A percentile compares a stretch with the other conserved stretches of the same genome.
phyloP scores from a whole-genome alignment of 1,284 basidiomycete genomes.

The Amylostereum areolatum region DNA sequence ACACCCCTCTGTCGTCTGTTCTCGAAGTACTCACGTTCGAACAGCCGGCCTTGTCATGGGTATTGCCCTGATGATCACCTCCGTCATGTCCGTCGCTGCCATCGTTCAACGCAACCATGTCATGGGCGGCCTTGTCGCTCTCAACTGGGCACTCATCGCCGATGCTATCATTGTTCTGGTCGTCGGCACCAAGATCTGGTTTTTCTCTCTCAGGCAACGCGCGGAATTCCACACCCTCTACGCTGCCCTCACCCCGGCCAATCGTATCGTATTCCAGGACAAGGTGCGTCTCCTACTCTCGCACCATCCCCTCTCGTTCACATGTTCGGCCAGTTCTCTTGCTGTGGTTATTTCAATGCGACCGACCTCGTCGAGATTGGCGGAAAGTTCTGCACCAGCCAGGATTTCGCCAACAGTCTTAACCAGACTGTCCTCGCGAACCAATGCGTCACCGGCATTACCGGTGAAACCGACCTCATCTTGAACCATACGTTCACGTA shows the following conservation, averaged over 20 bases:
- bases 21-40: conserved; percentile 2
- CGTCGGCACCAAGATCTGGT: conserved; percentile 72
- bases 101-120: conserved; percentile 65
- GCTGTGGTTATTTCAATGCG: conserved; percentile 78
- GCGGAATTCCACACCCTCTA: conserved; percentile 59
- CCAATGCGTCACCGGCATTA: conserved; percentile 66
- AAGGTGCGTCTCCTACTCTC: conserved; percentile 35
- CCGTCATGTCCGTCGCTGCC: conserved; percentile 61
- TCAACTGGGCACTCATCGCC: conserved; percentile 67
- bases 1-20: background rate
- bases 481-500: conserved; percentile 81
- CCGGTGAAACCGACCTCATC: conserved; percentile 57
- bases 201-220: conserved; percentile 68
- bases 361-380: conserved; percentile 54
- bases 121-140: conserved; percentile 58
- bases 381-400: conserved; percentile 56
- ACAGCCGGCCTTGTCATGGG: conserved; percentile 70
- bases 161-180: conserved; percentile 54
- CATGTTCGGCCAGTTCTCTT: conserved; percentile 46
- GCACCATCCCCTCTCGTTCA: conserved; percentile 1
- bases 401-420: conserved; percentile 38
- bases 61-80: conserved; percentile 60
- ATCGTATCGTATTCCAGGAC: conserved; percentile 63
- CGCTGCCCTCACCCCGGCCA: conserved; percentile 36
- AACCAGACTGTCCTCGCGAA: conserved; percentile 35